Evolutionary conservation across 1,139 yeast species (phyloP).

Genomic region (Saccharomyces hybrid): DNA sequence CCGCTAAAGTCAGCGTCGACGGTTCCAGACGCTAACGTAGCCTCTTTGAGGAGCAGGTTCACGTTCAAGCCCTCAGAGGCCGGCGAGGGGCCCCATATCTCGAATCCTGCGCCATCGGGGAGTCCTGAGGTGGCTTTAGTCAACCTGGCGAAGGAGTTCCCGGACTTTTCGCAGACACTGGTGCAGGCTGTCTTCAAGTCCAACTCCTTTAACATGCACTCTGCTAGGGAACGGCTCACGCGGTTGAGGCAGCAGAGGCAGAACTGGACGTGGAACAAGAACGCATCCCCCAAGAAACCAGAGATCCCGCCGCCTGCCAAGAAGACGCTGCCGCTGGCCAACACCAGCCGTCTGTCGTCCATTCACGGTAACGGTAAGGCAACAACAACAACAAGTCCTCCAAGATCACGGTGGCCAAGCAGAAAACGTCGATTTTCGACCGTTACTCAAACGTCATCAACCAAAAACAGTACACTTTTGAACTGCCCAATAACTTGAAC

Average conservation of each 20-base stretch:
- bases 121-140: constrained; percentile 13
- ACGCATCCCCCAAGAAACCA: constrained; percentile 7
- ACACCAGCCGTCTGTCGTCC: constrained; percentile 1
- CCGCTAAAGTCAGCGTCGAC: constrained; percentile 18
- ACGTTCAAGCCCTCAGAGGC: constrained; percentile 21
- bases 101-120: not conserved
- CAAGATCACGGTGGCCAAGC: constrained; percentile 50
- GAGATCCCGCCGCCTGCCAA: constrained; percentile 3
- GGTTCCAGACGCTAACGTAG: not conserved
- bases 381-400: constrained; percentile 33
- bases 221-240: constrained; percentile 44
- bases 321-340: constrained; percentile 4
- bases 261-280: constrained; percentile 21
- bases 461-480: constrained; percentile 7
- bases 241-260: constrained; percentile 28
- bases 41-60: constrained; percentile 21
- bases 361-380: not conserved
- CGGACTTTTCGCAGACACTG: constrained; percentile 44
- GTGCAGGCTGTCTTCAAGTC: constrained; percentile 56
- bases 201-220: constrained; percentile 49
- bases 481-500: not conserved
- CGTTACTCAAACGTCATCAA: constrained; percentile 30
- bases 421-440: constrained; percentile 44
- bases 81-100: not conserved
- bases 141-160: constrained; percentile 32